Base-by-base conservation (phyloP, 1,284 basidiomycete species). In the Ustilago xerochloae region DNA sequence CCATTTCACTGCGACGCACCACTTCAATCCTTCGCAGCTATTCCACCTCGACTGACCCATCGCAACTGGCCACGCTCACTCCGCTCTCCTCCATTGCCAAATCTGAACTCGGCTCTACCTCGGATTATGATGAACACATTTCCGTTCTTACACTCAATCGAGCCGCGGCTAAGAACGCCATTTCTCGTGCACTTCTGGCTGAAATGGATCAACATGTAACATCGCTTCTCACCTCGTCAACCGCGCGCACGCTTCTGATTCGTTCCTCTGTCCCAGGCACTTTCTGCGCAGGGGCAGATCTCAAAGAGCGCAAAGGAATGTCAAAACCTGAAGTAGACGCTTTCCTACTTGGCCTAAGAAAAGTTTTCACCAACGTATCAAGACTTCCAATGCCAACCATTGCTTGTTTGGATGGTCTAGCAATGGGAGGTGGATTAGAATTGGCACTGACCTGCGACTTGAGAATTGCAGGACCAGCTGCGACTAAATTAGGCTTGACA, bases 331-430 rank as follows among this genome's bases (percentile, higher is more conserved):
- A 94, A 79, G 92, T 97, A 33, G 87, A 89, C 73, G 88, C 88
- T 73, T 97, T 97, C 86, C 90, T 97, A 52, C 85, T 88, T 55
- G 90, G 91, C 75, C 87, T 97, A 28, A 90, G 94, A 32, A 86
- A 86, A 33, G 89, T 92, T 12, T 86, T 97, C 28, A 88, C 88
- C 35, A 89, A 89, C 75, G 88, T 97, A 13, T 93, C 94, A 84
- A 87, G 87, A 38, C 87, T 97, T 22, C 90, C 91, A 15, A 89
- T 95, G 86, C 94, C 94, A 1, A 94, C 92, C 8, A 91, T 97
- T 58, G 93, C 93, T 15, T 93, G 94, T 6, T 91, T 97, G 52
- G 94, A 97, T 81, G 95, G 95, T 0, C 92, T 93, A 29, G 94
- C 94, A 2, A 88, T 97, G 7, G 94, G 94, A 9, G 94, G 94